A percentile compares a stretch with the other conserved stretches of the same genome.
Conservation (phyloP, 2,329 filamentous ascomycete genomes). For the Colletotrichum paranaense region DNA sequence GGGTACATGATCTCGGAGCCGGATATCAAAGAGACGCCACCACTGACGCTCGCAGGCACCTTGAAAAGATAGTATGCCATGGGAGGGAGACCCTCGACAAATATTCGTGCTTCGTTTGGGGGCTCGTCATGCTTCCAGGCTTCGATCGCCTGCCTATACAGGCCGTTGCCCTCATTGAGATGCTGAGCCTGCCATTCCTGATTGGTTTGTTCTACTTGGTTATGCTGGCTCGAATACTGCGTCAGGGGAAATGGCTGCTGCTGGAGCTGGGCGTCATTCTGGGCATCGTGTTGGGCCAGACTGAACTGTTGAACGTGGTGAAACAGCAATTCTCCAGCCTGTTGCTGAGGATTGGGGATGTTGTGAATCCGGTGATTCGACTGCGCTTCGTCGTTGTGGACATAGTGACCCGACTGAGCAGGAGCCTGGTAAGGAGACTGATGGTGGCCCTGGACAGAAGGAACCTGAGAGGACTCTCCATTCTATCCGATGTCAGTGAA, state of each 20-base stretch:
- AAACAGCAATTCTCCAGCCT: neutral
- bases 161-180: neutral
- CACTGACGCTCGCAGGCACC: neutral
- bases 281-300: neutral
- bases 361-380: neutral
- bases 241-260: neutral
- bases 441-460: too few relatives aligned
- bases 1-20: neutral
- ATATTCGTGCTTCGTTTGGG: neutral
- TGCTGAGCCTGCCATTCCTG: neutral
- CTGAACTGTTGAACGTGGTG: neutral
- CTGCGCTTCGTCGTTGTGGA: neutral
- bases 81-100: neutral
- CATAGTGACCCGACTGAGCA: neutral
- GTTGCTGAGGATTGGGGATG: neutral
- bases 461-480: neutral
- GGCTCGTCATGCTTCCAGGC: neutral
- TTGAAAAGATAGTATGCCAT: neutral
- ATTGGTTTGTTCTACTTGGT: neutral
- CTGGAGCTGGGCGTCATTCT: neutral
- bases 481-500: neutral
- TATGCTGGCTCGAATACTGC: neutral
- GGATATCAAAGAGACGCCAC: neutral
- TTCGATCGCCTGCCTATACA: neutral
- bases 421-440: neutral